phyloP scores from a whole-genome alignment of 805 yeast species.

The Saccharomycopsis selenospora region DNA sequence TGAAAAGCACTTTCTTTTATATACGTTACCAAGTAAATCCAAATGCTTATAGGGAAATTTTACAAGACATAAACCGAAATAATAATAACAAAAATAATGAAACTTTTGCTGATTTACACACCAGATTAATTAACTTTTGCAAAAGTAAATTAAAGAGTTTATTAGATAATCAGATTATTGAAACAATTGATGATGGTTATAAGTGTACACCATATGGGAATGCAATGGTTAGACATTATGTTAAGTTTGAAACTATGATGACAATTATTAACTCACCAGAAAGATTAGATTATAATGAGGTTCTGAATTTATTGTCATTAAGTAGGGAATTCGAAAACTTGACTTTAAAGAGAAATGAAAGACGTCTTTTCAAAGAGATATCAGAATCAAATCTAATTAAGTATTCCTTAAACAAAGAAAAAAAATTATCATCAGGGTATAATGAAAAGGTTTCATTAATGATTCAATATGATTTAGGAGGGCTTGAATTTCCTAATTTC shows the following conservation, averaged over 20 bases:
- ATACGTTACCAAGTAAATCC: slow-evolving; percentile 37
- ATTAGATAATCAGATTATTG: slow-evolving; percentile 28
- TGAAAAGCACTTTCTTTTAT: slow-evolving; percentile 43
- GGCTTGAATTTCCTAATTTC: slow-evolving; percentile 39
- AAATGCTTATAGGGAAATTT: slow-evolving; percentile 31
- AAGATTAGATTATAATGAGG: slow-evolving; percentile 21
- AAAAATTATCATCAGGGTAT: slow-evolving; percentile 25
- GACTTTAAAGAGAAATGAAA: slow-evolving; percentile 38
- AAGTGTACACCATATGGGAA: slow-evolving; percentile 37
- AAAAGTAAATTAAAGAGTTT: slow-evolving; percentile 31
- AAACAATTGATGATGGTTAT: slow-evolving; percentile 18
- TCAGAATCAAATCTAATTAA: slow-evolving; percentile 34
- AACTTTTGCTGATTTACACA: slow-evolving; percentile 25
- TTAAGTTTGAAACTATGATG: slow-evolving; percentile 39
- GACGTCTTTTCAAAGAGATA: slow-evolving; percentile 37
- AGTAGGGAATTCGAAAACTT: slow-evolving; percentile 37
- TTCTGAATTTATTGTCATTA: slow-evolving; percentile 28
- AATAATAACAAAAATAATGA: neutral
- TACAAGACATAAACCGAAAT: slow-evolving; percentile 19
- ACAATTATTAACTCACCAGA: slow-evolving; percentile 25
- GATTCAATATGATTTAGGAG: slow-evolving; percentile 46
- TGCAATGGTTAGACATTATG: slow-evolving; percentile 44
- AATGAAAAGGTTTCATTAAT: slow-evolving; percentile 36
- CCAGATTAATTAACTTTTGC: slow-evolving; percentile 30
- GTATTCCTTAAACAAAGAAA: slow-evolving; percentile 30